Evolutionary conservation across 805 yeast genomes (phyloP), one percentile per base, ranked within the genome.

Genomic region (Maudiozyma barnettii): DNA sequence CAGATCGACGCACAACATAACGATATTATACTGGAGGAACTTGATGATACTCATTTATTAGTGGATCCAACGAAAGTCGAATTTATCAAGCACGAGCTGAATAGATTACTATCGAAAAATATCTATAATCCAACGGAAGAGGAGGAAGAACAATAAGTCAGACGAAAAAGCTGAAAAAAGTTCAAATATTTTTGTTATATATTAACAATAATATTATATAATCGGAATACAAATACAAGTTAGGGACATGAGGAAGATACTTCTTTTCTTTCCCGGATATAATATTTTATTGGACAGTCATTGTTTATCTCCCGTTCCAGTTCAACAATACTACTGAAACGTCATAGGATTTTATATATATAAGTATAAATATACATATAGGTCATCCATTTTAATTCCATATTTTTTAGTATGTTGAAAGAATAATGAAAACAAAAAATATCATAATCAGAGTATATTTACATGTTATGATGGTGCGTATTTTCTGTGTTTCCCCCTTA

Each of bases 41-140:
- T 91, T 39, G 98, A 93, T 61, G 97, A 90, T 41, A 86, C 93
- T 1, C 98, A 93, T 64, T 66, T 91, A 18, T 70, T 93, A 51
- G 83, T 91, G 26, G 91, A 86, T 54, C 83, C 82, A 30, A 76
- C 78, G 36, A 84, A 82, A 66, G 85, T 91, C 2, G 82, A 79
- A 21, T 80, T 72, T 58, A 81, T 91, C 43, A 91, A 89, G 55
- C 70, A 67, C 45, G 95, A 91, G 63, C 73, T 91, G 54, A 87
- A 85, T 60, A 68, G 79, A 51, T 66, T 88, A 51, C 70, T 91
- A 21, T 80, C 95, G 1, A 81, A 85, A 63, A 93, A 91, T 61
- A 81, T 91, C 1, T 91, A 84, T 66, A 82, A 86, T 57, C 93
- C 96, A 2, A 64, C 82, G 51, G 91, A 84, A 22, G 95, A 82